A percentile compares a stretch with the other conserved stretches of the same genome.
phyloP scores from a whole-genome alignment of 257 asterid species.

The Rauvolfia tetraphylla region DNA sequence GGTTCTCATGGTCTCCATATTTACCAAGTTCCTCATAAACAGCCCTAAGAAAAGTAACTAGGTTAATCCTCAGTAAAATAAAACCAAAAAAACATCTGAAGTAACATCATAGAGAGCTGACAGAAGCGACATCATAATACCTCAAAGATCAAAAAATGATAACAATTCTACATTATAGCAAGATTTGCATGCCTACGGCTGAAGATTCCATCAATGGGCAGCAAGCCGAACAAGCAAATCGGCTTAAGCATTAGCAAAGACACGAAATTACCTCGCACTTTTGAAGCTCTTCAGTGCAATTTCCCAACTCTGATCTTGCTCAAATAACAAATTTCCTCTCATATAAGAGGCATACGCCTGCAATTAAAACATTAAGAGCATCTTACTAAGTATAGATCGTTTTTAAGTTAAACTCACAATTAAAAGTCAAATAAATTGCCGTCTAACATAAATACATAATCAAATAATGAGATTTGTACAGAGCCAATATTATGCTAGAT shows the following conservation, averaged over 20 bases:
- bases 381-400: not conserved
- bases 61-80: constrained; percentile 17
- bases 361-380: constrained; percentile 10
- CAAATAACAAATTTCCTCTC: constrained; percentile 90
- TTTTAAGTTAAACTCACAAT: not conserved
- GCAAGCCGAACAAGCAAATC: not conserved
- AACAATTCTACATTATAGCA: not conserved
- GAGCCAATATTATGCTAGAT: not conserved
- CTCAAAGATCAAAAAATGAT: not conserved
- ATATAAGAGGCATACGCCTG: constrained; percentile 97
- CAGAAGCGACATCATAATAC: not conserved
- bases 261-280: constrained; percentile 68
- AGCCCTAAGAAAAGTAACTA: constrained; percentile 52
- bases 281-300: constrained; percentile 82
- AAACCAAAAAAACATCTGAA: not conserved
- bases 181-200: not conserved
- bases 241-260: not conserved
- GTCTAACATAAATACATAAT: not conserved
- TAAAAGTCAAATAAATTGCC: not conserved
- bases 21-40: constrained; percentile 98
- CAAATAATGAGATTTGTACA: not conserved
- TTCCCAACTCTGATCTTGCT: constrained; percentile 93
- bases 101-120: constrained; percentile 7
- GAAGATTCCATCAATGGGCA: not conserved
- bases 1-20: constrained; percentile 91